Conservation (phyloP, 2,329 filamentous ascomycete genomes). For the Ceratocystis ficicola region DNA sequence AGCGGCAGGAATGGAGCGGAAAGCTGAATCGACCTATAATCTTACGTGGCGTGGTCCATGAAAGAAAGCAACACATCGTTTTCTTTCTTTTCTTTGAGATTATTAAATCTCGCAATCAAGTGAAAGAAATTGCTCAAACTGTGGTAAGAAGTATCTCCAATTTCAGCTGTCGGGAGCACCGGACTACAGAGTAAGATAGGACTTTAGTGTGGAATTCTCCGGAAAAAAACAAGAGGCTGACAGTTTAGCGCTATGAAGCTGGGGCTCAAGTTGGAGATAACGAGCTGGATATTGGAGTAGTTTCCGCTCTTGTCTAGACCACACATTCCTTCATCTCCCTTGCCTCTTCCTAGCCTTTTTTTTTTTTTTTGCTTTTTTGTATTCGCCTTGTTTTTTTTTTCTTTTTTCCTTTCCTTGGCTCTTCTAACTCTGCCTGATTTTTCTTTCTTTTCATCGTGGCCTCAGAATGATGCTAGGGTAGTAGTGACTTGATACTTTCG, state of each 20-base stretch:
- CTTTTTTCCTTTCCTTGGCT: conserved; percentile 21
- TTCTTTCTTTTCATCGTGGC: conserved; percentile 21
- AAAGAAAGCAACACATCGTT: no score
- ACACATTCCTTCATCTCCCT: not conserved
- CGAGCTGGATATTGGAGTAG: conserved; percentile 1
- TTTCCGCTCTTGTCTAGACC: not conserved
- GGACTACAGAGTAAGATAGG: not conserved
- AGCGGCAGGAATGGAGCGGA: no score
- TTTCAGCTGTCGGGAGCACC: not conserved
- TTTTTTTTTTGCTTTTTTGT: conserved; percentile 18
- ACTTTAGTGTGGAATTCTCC: not conserved
- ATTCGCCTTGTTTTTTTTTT: not conserved
- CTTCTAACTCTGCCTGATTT: conserved; percentile 19
- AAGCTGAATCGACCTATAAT: no score
- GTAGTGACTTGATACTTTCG: conserved; percentile 17
- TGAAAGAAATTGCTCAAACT: no score
- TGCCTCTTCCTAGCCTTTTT: conserved; percentile 18
- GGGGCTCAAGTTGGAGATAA: not conserved
- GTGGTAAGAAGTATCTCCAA: no score
- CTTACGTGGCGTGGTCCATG: no score
- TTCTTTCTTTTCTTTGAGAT: no score
- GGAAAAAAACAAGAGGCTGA: not conserved
- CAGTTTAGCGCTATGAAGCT: not conserved
- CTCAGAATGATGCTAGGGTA: conserved; percentile 14
- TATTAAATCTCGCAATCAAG: no score